These are phyloP conservation scores for Yarrowia sp. DNA, from an alignment of 805 yeast species.

Conservation along the genomic window DNA sequence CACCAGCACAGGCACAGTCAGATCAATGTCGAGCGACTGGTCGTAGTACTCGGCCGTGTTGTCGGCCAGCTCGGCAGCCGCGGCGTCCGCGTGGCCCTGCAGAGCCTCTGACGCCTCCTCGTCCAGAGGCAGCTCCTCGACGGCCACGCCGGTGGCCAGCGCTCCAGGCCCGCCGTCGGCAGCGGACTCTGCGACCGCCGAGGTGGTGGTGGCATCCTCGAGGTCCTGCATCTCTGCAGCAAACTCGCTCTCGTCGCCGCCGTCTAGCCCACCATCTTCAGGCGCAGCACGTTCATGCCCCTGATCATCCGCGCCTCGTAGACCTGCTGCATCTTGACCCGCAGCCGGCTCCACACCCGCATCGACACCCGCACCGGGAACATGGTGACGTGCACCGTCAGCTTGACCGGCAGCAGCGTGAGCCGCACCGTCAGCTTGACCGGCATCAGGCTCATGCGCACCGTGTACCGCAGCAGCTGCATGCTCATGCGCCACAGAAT, in stretches of 20 bases:
- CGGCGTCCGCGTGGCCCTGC: constrained; percentile 9
- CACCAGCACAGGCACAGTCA: neutral
- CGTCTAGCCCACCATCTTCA: constrained; percentile 13
- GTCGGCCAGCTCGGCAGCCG: neutral
- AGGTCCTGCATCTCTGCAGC: neutral
- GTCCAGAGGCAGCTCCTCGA: neutral
- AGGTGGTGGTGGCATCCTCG: neutral
- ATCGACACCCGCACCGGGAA: constrained; percentile 9
- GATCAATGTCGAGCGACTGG: neutral
- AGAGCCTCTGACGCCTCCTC: constrained; percentile 5
- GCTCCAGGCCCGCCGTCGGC: neutral
- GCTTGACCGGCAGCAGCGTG: constrained; percentile 12
- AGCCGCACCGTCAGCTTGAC: neutral
- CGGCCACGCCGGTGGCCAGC: neutral
- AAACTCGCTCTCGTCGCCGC: neutral
- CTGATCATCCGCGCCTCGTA: constrained; percentile 12
- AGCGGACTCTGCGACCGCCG: neutral
- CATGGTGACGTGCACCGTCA: constrained; percentile 18
- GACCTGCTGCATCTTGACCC: constrained; percentile 3
- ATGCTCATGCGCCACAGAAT: constrained; percentile 19
- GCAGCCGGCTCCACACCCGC: constrained; percentile 18
- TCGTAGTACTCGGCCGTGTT: constrained; percentile 4
- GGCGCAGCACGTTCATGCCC: constrained; percentile 14
- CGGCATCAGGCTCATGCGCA: constrained; percentile 11
- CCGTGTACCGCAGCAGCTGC: constrained; percentile 17